Evolutionary conservation across 345 rosid species (phyloP), one percentile per base, ranked within the genome.

Genomic region (Populus nigra): DNA sequence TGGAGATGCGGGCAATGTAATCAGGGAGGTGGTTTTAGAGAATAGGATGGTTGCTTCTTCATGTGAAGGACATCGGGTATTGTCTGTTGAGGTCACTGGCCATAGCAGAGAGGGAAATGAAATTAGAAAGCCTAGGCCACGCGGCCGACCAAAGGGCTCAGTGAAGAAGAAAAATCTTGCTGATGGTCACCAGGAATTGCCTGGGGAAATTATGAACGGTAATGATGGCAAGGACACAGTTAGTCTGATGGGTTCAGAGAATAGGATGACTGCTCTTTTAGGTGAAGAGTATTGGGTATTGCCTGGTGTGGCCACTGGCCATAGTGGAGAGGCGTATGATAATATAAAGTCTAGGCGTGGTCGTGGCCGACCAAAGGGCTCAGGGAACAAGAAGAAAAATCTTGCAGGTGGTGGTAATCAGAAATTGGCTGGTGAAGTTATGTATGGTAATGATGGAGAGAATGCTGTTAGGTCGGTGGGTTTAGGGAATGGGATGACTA

Each of bases 121-220:
- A 53, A 65, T 31, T 35, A 27, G 45, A 65, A 65, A 59, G 36
- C 62, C 47, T 1, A 49, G 45, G 69, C 10, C 16, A 38, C 68
- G 33, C 57, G 79, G 78, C 39, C 65, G 59, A 47, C 84, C 76
- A 39, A 75, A 69, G 73, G 74, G 74, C 20, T 76, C 66, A 17
- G 47, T 35, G 79, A 77, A 49, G 25, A 67, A 63, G 72, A 73
- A 47, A 33, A 71, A 49, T 45, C 33, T 65, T 72, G 33, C 71
- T 12, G 79, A 41, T 62, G 27, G 65, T n/a, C 71, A 36, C n/a
- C 23, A 20, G 71, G 47, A 68, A 76, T 16, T 77, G 72, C 69
- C 11, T 38, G 22, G 16, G 41, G 18, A 41, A 11, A 62, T 23
- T 62, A 27, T 68, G 33, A n/a, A 45, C 23, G 65, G 67, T 13